Conservation (phyloP, 2,329 filamentous ascomycete genomes). For the Epichloe gansuensis region DNA sequence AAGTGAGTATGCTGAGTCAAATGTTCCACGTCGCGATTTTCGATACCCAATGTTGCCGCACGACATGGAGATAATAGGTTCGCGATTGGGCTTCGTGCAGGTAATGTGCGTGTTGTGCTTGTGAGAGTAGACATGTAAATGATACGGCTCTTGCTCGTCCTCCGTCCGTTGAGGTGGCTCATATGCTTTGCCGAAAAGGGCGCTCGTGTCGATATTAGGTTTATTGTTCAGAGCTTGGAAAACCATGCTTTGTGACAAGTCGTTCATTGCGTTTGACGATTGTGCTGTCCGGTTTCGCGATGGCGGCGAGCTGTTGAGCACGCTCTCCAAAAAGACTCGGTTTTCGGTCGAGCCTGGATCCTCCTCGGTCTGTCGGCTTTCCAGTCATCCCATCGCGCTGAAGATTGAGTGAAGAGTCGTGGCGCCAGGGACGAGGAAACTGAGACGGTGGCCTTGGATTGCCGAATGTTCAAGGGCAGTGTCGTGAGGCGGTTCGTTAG, state of each 20-base stretch:
- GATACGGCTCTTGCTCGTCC: conserved; percentile 51
- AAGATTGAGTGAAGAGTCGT: conserved; percentile 30
- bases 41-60: conserved; percentile 86
- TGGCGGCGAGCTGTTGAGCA: conserved; percentile 18
- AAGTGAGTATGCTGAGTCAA: conserved; percentile 88
- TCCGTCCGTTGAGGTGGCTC: conserved; percentile 19
- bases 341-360: conserved; percentile 14
- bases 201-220: conserved; percentile 21
- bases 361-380: conserved; percentile 12
- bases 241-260: conserved; percentile 26
- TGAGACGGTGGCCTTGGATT: conserved; percentile 11
- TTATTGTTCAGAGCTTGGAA: conserved; percentile 25
- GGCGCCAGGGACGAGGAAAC: conserved; percentile 12
- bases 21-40: conserved; percentile 67
- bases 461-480: conserved; percentile 21
- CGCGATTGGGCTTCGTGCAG: conserved; percentile 67
- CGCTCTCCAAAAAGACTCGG: conserved; percentile 20
- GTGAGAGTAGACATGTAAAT: conserved; percentile 74
- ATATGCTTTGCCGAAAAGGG: conserved; percentile 13
- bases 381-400: conserved; percentile 16
- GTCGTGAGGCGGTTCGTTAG: conserved; percentile 31
- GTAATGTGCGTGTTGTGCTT: conserved; percentile 97
- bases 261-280: conserved; percentile 20
- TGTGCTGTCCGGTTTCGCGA: conserved; percentile 9
- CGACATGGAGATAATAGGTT: conserved; percentile 68